Conservation (phyloP, 2,329 filamentous ascomycete genomes). For the Geosmithia flava region DNA sequence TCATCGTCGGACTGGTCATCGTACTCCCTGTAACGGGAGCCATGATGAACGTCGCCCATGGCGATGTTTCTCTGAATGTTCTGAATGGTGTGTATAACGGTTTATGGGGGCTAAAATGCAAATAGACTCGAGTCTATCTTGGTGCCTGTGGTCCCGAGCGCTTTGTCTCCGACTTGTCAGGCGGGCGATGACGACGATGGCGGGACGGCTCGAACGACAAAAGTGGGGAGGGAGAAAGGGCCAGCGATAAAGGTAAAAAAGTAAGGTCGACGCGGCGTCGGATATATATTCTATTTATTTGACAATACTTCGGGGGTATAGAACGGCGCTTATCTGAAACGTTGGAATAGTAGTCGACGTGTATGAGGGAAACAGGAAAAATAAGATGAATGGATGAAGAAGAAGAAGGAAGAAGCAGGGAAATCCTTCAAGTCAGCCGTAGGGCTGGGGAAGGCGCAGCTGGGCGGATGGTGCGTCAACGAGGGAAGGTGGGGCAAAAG, state of each 20-base stretch:
- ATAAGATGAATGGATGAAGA: background rate
- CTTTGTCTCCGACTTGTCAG: too few species aligned
- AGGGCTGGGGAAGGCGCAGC: background rate
- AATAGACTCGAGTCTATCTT: background rate
- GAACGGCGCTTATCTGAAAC: background rate
- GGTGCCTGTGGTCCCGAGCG: background rate
- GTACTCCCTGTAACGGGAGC: conserved; percentile 11
- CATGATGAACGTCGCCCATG: conserved; percentile 23
- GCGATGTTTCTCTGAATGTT: conserved; percentile 1
- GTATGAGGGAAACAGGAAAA: background rate
- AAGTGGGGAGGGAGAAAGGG: background rate
- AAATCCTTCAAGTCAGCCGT: background rate
- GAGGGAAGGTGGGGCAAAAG: background rate
- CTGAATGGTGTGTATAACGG: background rate
- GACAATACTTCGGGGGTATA: background rate
- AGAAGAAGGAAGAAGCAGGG: background rate
- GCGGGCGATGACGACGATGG: background rate
- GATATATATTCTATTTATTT: background rate
- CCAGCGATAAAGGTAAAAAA: background rate
- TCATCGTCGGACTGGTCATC: conserved; percentile 25
- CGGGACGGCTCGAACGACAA: background rate
- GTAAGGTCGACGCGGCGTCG: background rate
- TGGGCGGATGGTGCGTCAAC: background rate
- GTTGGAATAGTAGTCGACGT: background rate
- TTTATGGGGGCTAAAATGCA: background rate